phyloP scores from a whole-genome alignment of 2,329 filamentous ascomycete genomes.

The Fusarium protoensiforme region DNA sequence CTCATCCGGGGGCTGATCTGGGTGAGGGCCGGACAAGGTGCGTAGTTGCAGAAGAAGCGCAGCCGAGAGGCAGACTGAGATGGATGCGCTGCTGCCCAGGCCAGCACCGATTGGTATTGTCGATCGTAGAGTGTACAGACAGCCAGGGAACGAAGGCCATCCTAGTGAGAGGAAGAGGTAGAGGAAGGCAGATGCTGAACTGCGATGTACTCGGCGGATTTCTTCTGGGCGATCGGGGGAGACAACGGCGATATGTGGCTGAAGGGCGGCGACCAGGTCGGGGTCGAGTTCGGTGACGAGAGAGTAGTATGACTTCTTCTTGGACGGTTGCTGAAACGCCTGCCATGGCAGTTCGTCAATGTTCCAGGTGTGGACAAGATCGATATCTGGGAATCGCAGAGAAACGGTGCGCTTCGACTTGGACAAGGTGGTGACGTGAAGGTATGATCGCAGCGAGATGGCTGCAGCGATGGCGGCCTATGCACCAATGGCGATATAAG shows the following conservation, averaged over 20 bases:
- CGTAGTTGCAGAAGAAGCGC: constrained; percentile 90
- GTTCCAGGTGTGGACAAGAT: constrained; percentile 90
- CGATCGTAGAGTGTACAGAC: constrained; percentile 89
- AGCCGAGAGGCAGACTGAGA: constrained; percentile 87
- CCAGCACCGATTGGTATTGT: constrained; percentile 94
- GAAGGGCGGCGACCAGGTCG: constrained; percentile 82
- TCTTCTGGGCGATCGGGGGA: constrained; percentile 74
- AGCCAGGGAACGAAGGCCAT: constrained; percentile 80
- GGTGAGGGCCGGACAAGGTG: constrained; percentile 88
- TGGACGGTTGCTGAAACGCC: constrained; percentile 79
- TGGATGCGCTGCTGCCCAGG: constrained; percentile 92
- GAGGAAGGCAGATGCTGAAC: constrained; percentile 85
- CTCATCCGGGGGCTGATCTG: constrained; percentile 88
- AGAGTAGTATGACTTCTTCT: constrained; percentile 97
- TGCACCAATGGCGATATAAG: constrained; percentile 31
- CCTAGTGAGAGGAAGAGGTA: constrained; percentile 93
- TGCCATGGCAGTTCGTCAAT: constrained; percentile 93
- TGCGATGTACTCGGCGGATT: constrained; percentile 84
- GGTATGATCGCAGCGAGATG: constrained; percentile 94
- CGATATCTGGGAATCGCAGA: constrained; percentile 90
- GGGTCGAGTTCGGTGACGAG: constrained; percentile 85
- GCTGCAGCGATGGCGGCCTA: constrained; percentile 93
- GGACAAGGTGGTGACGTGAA: constrained; percentile 92
- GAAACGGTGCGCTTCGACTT: constrained; percentile 91
- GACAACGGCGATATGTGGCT: constrained; percentile 80